Evolutionary conservation across 257 asterid species (phyloP).

Genomic region (Striga asiatica): DNA sequence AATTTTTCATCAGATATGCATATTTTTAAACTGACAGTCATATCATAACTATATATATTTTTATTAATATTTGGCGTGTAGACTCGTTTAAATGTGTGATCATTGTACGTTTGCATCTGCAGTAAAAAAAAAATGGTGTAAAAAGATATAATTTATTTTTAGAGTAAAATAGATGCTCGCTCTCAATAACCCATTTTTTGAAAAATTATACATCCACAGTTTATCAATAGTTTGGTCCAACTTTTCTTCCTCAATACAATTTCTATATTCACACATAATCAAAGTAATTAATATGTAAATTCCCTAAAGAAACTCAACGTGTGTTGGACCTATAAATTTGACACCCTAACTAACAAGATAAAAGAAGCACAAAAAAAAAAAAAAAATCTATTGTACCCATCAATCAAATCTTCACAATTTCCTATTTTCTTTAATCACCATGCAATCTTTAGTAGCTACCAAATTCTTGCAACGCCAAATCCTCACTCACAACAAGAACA

Average conservation of each 20-base stretch:
- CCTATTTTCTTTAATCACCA: neutral
- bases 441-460: conserved; percentile 34
- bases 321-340: too few species aligned
- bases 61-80: too few species aligned
- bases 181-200: neutral
- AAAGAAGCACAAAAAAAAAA: neutral
- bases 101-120: too few species aligned
- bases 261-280: neutral
- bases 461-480: conserved; percentile 16
- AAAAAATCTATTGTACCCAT: neutral
- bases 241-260: too few species aligned
- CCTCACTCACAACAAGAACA: neutral
- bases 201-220: neutral
- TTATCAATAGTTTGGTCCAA: neutral
- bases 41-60: too few species aligned
- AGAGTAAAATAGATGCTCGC: neutral
- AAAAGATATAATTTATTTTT: neutral
- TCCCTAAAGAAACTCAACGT: too few species aligned
- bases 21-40: too few species aligned
- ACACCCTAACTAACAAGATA: neutral
- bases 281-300: neutral
- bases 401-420: neutral
- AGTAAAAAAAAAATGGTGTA: too few species aligned
- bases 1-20: too few species aligned
- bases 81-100: too few species aligned